These are phyloP conservation scores for Geranomyces variabilis DNA, from an alignment of 192 early-diverging fungal genomes.

Conservation along the genomic window DNA sequence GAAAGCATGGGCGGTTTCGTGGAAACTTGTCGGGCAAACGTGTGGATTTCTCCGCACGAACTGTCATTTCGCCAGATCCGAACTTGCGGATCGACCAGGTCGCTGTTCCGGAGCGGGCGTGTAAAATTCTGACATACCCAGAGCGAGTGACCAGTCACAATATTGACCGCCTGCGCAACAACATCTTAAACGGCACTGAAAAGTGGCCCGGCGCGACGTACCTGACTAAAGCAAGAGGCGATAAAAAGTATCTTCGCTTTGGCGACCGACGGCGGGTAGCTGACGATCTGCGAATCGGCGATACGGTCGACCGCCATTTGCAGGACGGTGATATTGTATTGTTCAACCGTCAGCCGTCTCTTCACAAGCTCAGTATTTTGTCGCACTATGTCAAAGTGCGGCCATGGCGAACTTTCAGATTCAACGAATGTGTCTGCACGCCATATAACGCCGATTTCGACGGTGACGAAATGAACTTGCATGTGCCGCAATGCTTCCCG, in stretches of 20 bases:
- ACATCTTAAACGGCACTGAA: slow-evolving; percentile 85
- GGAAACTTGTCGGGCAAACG: slow-evolving; percentile 99
- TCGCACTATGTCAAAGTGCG: slow-evolving; percentile 90
- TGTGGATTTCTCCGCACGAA: slow-evolving; percentile 98
- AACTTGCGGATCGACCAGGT: slow-evolving; percentile 97
- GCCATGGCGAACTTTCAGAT: slow-evolving; percentile 97
- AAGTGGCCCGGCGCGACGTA: slow-evolving; percentile 92
- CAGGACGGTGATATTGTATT: slow-evolving; percentile 92
- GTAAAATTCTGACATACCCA: slow-evolving; percentile 93
- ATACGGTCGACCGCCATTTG: slow-evolving; percentile 95
- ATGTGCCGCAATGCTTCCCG: no score
- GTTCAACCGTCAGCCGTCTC: slow-evolving; percentile 98
- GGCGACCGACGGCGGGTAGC: slow-evolving; percentile 73
- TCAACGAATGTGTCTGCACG: slow-evolving; percentile 99
- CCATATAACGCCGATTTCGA: slow-evolving; percentile 99
- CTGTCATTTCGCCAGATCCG: slow-evolving; percentile 98
- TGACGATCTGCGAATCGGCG: slow-evolving; percentile 77
- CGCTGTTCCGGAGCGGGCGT: slow-evolving; percentile 89
- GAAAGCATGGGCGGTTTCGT: slow-evolving; percentile 98
- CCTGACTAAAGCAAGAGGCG: slow-evolving; percentile 48
- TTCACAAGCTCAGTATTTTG: slow-evolving; percentile 98
- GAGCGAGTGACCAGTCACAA: slow-evolving; percentile 92
- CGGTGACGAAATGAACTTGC: slow-evolving; percentile 99
- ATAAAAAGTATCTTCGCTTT: slow-evolving; percentile 68
- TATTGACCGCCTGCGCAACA: slow-evolving; percentile 73